Evolutionary conservation across 306 rosid species (phyloP).

Genomic region (Styphnolobium japonicum): DNA sequence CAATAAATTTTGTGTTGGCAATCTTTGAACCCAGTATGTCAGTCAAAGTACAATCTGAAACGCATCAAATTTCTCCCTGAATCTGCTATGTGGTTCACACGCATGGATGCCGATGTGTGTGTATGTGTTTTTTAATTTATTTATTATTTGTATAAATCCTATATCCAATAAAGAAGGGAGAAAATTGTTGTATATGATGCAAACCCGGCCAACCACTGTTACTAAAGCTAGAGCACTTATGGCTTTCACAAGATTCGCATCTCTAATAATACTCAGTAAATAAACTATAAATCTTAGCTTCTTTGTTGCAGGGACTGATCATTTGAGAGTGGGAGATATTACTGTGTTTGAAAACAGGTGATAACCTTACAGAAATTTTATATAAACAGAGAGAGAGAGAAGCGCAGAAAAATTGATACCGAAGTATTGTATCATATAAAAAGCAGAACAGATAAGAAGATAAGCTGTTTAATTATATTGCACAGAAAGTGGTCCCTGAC

Average conservation of each 20-base stretch:
- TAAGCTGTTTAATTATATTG: conserved; percentile 15
- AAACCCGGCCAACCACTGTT: not conserved
- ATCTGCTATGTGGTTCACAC: not conserved
- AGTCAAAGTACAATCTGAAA: not conserved
- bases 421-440: not conserved
- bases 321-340: conserved; percentile 23
- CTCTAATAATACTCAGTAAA: not conserved
- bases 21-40: not conserved
- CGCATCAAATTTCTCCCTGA: not conserved
- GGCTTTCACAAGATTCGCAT: conserved; percentile 5
- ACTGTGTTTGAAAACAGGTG: not conserved
- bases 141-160: not conserved
- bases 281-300: not conserved
- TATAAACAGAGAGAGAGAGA: not conserved
- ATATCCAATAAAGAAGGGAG: not conserved
- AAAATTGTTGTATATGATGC: not conserved
- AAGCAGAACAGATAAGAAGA: conserved; percentile 33
- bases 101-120: not conserved
- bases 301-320: conserved; percentile 28
- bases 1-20: not conserved
- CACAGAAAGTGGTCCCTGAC: conserved; percentile 41
- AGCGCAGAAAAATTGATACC: not conserved
- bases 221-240: not conserved
- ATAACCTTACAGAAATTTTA: not conserved
- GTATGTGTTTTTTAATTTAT: not conserved